These are phyloP conservation scores for Fusarium illudens DNA, from an alignment of 2,329 filamentous ascomycete genomes.

Conservation along the genomic window DNA sequence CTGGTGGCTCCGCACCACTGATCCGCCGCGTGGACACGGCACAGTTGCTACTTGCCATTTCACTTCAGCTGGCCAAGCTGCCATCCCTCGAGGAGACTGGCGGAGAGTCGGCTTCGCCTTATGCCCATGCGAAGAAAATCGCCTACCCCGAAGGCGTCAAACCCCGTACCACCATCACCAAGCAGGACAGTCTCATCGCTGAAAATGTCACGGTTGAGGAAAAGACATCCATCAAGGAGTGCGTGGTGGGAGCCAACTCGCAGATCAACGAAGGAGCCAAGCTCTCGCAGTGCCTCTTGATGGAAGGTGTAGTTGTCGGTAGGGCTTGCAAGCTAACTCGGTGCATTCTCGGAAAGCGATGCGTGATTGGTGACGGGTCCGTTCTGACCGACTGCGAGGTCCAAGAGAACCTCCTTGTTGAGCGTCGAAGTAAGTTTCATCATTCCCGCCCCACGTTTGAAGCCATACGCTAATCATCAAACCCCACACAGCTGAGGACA, in stretches of 20 bases:
- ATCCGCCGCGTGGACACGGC: conserved; percentile 91
- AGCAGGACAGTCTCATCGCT: conserved; percentile 81
- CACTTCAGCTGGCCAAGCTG: conserved; percentile 86
- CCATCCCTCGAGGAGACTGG: conserved; percentile 73
- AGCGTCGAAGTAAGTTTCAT: conserved; percentile 73
- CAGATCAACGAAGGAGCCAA: conserved; percentile 87
- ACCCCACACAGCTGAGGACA: conserved; percentile 65
- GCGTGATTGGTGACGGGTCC: conserved; percentile 82
- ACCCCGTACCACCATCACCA: conserved; percentile 80
- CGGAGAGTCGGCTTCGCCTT: conserved; percentile 68
- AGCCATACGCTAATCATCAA: conserved; percentile 16
- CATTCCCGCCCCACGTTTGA: not conserved
- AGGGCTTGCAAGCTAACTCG: conserved; percentile 85
- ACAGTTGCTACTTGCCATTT: conserved; percentile 80
- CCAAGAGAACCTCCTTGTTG: conserved; percentile 86
- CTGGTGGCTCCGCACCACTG: conserved; percentile 63
- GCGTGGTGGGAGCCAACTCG: conserved; percentile 86
- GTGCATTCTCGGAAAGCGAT: conserved; percentile 84
- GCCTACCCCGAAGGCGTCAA: conserved; percentile 86
- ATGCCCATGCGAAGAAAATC: conserved; percentile 81
- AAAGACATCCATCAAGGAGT: conserved; percentile 91
- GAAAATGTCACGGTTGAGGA: conserved; percentile 91
- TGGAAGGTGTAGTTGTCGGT: conserved; percentile 90
- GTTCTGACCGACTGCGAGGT: conserved; percentile 91
- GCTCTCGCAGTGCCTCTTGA: conserved; percentile 85